Percentiles rank a stretch among this genome's conserved stretches.
phyloP scores from a whole-genome alignment of 192 early-diverging fungal species.

The Thoreauomyces humboldtii region DNA sequence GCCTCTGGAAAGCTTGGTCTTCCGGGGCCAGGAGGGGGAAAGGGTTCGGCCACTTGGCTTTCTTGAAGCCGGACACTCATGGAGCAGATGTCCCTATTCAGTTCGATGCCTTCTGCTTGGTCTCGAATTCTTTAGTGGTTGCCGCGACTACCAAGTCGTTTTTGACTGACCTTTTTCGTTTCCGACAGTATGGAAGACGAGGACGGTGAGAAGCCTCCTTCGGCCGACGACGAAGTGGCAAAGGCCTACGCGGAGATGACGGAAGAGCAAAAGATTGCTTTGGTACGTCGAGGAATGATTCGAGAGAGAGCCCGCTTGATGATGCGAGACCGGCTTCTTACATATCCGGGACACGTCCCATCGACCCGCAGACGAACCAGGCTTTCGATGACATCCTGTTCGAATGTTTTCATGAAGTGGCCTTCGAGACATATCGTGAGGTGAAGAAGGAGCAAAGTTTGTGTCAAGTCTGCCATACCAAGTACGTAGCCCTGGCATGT shows the following conservation, averaged over 20 bases:
- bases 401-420: conserved; percentile 68
- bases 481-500: conserved; percentile 49
- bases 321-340: neutral
- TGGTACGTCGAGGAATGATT: neutral
- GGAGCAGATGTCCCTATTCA: no score
- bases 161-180: no score
- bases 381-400: conserved; percentile 67
- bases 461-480: conserved; percentile 77
- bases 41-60: no score
- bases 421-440: conserved; percentile 72
- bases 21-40: no score
- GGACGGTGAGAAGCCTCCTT: no score
- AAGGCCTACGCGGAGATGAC: neutral
- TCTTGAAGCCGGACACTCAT: no score
- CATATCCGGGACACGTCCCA: neutral
- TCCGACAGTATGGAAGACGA: no score
- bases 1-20: no score
- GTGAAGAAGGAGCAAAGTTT: conserved; percentile 51
- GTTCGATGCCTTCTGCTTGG: no score
- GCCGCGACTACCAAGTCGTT: no score
- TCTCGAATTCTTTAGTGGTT: no score
- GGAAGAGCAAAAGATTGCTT: neutral
- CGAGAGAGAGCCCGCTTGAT: neutral
- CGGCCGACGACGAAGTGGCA: neutral
- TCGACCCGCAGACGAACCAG: neutral